Evolutionary conservation across 2,329 filamentous ascomycete genomes (phyloP).

Genomic region (Bipolaris zeicola): DNA sequence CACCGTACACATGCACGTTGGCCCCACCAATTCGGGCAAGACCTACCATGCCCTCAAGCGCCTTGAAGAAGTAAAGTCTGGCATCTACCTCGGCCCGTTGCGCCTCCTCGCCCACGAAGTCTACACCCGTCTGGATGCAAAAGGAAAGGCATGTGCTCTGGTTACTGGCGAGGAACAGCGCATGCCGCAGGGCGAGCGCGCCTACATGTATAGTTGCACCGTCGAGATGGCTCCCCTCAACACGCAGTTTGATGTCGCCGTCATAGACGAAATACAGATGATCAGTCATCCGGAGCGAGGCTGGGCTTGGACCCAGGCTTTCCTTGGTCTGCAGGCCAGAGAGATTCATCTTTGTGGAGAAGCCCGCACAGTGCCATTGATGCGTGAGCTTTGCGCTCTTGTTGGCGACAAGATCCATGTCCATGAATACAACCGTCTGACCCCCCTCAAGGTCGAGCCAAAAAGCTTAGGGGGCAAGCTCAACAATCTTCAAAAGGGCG

Average conservation of each 20-base stretch:
- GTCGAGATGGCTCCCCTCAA: constrained; percentile 82
- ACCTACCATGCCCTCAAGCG: constrained; percentile 92
- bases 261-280: constrained; percentile 99
- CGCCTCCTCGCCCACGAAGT: constrained; percentile 91
- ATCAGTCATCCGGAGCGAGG: constrained; percentile 79
- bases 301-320: constrained; percentile 91
- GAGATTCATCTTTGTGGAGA: constrained; percentile 96
- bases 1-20: constrained; percentile 89
- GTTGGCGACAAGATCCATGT: constrained; percentile 83
- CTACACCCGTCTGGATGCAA: constrained; percentile 82
- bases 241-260: constrained; percentile 78
- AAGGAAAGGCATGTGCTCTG: constrained; percentile 76
- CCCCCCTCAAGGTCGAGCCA: constrained; percentile 70
- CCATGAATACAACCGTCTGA: constrained; percentile 83
- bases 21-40: constrained; percentile 97
- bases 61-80: constrained; percentile 74
- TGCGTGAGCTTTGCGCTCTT: constrained; percentile 75
- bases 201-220: constrained; percentile 78
- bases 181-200: constrained; percentile 58
- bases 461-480: constrained; percentile 69
- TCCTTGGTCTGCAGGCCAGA: constrained; percentile 83
- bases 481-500: constrained; percentile 78
- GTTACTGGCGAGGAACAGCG: constrained; percentile 91
- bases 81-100: constrained; percentile 89
- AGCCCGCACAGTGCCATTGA: constrained; percentile 76